Evolutionary conservation across 228 moss, liverwort and hornwort species (phyloP), one percentile per base, ranked within the genome.

Genomic region (Sphagnum magellanicum): DNA sequence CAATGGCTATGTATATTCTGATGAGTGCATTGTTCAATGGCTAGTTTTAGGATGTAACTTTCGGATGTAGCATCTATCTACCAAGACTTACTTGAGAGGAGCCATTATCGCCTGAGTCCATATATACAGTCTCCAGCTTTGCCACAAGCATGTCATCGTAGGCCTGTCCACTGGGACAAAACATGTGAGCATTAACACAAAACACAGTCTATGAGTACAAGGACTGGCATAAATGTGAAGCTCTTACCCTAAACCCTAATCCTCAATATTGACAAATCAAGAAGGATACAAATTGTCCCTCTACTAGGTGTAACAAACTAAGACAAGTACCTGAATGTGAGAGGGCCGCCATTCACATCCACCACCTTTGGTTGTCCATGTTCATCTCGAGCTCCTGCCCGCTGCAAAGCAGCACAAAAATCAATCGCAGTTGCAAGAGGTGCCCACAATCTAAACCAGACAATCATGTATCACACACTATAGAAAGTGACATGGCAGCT

Each of bases 341-440:
- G 83, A 52, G 98, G 94, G 8, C 98, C 90, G 12, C 84, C 92
- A 75, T 94, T 94, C 84, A 92, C 87, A 81, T 98, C 98, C 63
- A 87, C 89, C 68, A 88, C 85, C 78, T 98, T 98, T 72, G 91
- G 84, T 52, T 81, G 87, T 52, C 98, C 98, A 70, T 92, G 94
- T 52, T 98, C 98, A 88, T 98, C 94, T 70, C 94, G 90, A 79
- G 98, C 98, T 76, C 98, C 98, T 69, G 92, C 98, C 67, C 98
- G 85, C 98, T 98, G 80, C 67, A 74, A 73, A 74, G 50, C 49
- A 62, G 11, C 10, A 52, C 61, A 51, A 5, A 51, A 51, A 55
- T 49, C 17, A 10, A 64, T 0, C 32, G 3, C 32, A 32, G 32
- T 32, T 32, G 32, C n/a, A 5, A 60, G 60, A 60, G 16, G 32